Conservation (phyloP, 495 filamentous ascomycete genomes). For the Wilcoxina mikolae region DNA sequence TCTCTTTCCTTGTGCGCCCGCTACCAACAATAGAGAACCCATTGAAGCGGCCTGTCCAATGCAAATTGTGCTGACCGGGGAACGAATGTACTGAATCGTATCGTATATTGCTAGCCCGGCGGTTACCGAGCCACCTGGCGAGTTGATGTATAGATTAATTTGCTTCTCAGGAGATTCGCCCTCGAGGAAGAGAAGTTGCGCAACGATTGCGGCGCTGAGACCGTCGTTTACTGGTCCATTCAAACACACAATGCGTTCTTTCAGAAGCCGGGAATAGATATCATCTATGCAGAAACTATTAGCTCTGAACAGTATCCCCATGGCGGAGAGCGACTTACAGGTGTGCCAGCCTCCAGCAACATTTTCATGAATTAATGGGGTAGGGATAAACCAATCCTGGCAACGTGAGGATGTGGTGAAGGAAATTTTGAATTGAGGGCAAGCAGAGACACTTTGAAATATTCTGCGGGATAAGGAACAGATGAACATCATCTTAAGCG, state of each 20-base stretch:
- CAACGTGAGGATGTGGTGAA: conserved; percentile 6
- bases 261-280: conserved; percentile 29
- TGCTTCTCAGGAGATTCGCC: conserved; percentile 86
- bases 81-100: conserved; percentile 93
- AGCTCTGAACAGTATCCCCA: not conserved
- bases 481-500: no score
- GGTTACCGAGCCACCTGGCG: conserved; percentile 88
- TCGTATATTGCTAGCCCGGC: conserved; percentile 94
- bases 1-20: conserved; percentile 69
- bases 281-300: conserved; percentile 16
- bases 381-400: conserved; percentile 25
- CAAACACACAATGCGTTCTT: conserved; percentile 88
- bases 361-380: conserved; percentile 26
- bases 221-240: conserved; percentile 84
- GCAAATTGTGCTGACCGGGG: conserved; percentile 85
- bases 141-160: conserved; percentile 96
- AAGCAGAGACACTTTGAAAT: no score
- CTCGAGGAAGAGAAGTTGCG: conserved; percentile 94
- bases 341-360: conserved; percentile 29
- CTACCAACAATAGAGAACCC: conserved; percentile 77
- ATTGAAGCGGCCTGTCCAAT: conserved; percentile 89
- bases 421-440: no score
- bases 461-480: no score
- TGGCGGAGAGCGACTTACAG: conserved; percentile 12
- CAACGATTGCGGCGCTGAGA: conserved; percentile 77